Conservation (phyloP, 1,284 basidiomycete species). For the Veloboletus limbatus region DNA sequence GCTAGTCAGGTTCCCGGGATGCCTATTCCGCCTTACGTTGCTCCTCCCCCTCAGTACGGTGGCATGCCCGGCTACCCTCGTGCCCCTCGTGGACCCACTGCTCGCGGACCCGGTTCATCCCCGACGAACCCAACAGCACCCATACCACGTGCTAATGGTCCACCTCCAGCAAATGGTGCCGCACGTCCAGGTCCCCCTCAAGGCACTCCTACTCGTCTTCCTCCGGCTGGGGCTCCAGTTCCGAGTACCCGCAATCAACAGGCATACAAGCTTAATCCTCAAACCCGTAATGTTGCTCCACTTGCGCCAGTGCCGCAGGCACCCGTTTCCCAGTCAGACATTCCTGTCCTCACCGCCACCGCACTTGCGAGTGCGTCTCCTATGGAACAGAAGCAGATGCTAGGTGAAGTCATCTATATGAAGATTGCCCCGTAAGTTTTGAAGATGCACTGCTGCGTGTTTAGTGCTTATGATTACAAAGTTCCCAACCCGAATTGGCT, state of each 20-base stretch:
- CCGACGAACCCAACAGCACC: constrained; percentile 60
- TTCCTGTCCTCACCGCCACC: constrained; percentile 48
- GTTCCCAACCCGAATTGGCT: constrained; percentile 80
- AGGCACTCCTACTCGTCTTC: constrained; percentile 41
- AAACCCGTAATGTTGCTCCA: constrained; percentile 40
- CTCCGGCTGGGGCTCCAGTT: constrained; percentile 43
- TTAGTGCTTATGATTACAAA: constrained; percentile 32
- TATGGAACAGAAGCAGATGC: constrained; percentile 95
- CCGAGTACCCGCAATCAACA: constrained; percentile 37
- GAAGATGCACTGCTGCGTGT: constrained; percentile 9
- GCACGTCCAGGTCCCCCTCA: constrained; percentile 49
- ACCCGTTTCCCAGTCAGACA: constrained; percentile 41
- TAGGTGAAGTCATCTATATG: constrained; percentile 92
- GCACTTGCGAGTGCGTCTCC: constrained; percentile 74
- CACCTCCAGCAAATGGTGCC: constrained; percentile 51
- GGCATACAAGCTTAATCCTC: constrained; percentile 42
- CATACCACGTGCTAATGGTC: constrained; percentile 54
- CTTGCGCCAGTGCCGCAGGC: constrained; percentile 37
- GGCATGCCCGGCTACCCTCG: constrained; percentile 64
- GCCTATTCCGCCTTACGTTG: constrained; percentile 70
- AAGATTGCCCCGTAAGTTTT: constrained; percentile 72
- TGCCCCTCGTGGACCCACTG: constrained; percentile 48
- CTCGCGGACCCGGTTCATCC: constrained; percentile 56
- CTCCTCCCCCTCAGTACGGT: constrained; percentile 62
- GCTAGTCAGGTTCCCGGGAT: constrained; percentile 75